Base-by-base conservation (phyloP, 2,329 filamentous ascomycete species). In the Phaeosphaeria sp. region DNA sequence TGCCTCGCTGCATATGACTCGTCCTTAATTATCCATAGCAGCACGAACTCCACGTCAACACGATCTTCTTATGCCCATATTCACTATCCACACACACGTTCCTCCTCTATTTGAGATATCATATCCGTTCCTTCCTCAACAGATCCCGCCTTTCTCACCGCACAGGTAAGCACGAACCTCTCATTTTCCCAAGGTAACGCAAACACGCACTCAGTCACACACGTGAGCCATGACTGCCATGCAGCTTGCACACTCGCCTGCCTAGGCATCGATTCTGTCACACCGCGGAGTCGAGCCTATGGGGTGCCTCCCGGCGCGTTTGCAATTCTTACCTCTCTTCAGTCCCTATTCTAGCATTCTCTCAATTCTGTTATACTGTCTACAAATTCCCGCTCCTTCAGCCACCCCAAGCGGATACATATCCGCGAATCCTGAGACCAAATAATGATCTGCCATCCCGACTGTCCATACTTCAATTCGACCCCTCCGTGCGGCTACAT, bases 391-490 rank as follows among this genome's bases (percentile, higher is more conserved):
- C 13, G 21, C 6, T 44, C 20, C 22, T 20, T 50, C 27, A 36
- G n/a, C 47, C n/a, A 36, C 27, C 21, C 47, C 25, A 18, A 5
- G 25, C 27, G 36, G 17, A 25, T 20, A 47, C n/a, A 25, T 13
- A 48, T 17, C 15, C 21, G 10, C 4, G 7, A 15, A 10, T 27
- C 44, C n/a, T 15, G 44, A 47, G 5, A 15, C 44, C 44, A 27
- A 18, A 20, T 20, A 33, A 52, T 52, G 43, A 44, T 55, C 36
- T 53, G 58, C 18, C 50, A 52, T 13, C 50, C 39, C 39, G 21
- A 25, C 39, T 52, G 50, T 30, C 50, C 50, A n/a, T 33, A 44
- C 13, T 52, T 20, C 23, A 7, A 21, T 18, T 17, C 6, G 15
- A 2, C 21, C 13, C 46, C 21, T 13, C 46, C 46, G 2, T 47